phyloP scores from a whole-genome alignment of 345 rosid species.

The Eucalyptus pumila region DNA sequence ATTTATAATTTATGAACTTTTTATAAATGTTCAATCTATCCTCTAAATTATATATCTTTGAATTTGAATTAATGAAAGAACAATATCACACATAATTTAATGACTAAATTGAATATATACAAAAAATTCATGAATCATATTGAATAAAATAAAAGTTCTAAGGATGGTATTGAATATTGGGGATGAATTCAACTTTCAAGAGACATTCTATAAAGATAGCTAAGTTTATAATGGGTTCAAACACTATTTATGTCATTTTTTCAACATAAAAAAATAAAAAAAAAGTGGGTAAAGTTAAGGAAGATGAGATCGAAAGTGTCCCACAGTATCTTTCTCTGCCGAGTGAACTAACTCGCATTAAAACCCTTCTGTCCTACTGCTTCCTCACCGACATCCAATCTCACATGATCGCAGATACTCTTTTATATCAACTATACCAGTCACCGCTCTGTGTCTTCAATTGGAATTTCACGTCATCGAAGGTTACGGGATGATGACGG shows the following conservation, averaged over 20 bases:
- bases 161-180: not conserved
- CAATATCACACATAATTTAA: not conserved
- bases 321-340: not conserved
- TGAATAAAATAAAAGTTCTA: too few species aligned
- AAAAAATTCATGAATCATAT: too few species aligned
- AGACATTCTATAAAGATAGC: too few species aligned
- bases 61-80: too few species aligned
- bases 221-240: too few species aligned
- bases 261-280: not conserved
- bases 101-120: too few species aligned
- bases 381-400: not conserved
- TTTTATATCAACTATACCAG: not conserved
- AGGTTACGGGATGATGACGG: not conserved
- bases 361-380: not conserved
- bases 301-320: not conserved
- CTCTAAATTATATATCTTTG: too few species aligned
- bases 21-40: too few species aligned
- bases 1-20: too few species aligned
- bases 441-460: not conserved
- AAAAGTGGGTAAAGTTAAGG: not conserved
- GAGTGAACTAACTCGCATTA: not conserved
- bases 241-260: not conserved
- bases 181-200: too few species aligned
- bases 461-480: not conserved
- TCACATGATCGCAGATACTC: not conserved